A percentile compares a stretch with the other conserved stretches of the same genome.
phyloP scores from a whole-genome alignment of 305 asterid species.

The Fraxinus ornus region DNA sequence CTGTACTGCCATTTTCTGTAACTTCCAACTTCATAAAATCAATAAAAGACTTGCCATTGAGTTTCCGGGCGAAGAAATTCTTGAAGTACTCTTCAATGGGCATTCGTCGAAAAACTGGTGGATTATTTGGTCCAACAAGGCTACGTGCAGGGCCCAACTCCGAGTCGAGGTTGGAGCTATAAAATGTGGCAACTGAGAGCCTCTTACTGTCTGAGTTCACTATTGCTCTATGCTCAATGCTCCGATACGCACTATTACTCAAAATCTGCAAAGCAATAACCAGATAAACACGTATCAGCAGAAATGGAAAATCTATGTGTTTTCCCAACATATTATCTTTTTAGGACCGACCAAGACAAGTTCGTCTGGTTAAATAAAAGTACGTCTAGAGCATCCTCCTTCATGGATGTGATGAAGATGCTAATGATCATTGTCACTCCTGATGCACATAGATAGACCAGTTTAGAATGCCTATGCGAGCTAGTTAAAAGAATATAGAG shows the following conservation, averaged over 20 bases:
- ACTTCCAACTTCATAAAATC: constrained; percentile 39
- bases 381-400: background rate
- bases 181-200: constrained; percentile 49
- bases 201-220: constrained; percentile 39
- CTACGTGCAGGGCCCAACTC: constrained; percentile 46
- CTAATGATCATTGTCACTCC: background rate
- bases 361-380: background rate
- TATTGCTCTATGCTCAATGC: constrained; percentile 50
- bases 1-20: background rate
- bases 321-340: background rate
- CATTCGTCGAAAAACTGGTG: constrained; percentile 32
- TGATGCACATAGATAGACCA: background rate
- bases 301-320: background rate
- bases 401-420: background rate
- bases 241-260: constrained; percentile 46
- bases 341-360: background rate
- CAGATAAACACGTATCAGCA: background rate
- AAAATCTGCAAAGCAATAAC: constrained; percentile 32
- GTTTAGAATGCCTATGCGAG: background rate
- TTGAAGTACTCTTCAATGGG: constrained; percentile 33
- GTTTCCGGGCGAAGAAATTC: constrained; percentile 36
- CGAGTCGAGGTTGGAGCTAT: constrained; percentile 30
- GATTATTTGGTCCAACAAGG: constrained; percentile 27
- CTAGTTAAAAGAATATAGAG: background rate
- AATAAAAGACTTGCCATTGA: constrained; percentile 40